phyloP scores from a whole-genome alignment of 2,329 filamentous ascomycete genomes.

The Metarhizium anisopliae region DNA sequence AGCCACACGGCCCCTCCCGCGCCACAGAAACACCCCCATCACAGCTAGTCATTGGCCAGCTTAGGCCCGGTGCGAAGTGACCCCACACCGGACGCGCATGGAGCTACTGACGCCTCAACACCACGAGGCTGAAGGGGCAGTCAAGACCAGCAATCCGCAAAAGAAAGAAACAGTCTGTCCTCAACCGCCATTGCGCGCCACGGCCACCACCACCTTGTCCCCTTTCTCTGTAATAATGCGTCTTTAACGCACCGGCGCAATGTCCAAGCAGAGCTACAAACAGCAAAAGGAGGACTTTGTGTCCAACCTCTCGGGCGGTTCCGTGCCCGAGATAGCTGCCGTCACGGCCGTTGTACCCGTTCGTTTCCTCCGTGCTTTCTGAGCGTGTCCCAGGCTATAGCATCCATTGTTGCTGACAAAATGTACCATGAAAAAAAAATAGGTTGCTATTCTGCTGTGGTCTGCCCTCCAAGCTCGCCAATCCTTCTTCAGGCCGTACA shows the following conservation, averaged over 20 bases:
- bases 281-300: conserved; percentile 91
- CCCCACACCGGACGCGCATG: too few species aligned
- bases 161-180: background rate
- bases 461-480: conserved; percentile 78
- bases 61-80: background rate
- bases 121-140: too few species aligned
- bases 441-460: conserved; percentile 82
- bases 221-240: background rate
- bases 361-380: conserved; percentile 15
- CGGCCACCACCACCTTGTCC: background rate
- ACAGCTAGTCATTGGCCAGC: background rate
- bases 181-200: background rate
- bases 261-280: conserved; percentile 61
- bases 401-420: background rate
- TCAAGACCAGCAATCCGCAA: too few species aligned
- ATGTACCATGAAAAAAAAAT: background rate
- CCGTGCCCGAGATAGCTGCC: conserved; percentile 75
- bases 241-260: conserved; percentile 11
- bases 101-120: too few species aligned
- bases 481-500: conserved; percentile 74
- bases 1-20: background rate
- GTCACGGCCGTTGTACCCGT: conserved; percentile 83
- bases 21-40: background rate
- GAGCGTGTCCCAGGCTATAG: background rate
- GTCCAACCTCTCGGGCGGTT: conserved; percentile 78